phyloP scores from a whole-genome alignment of 495 filamentous ascomycete species.

The Penicillium ochrochloron region DNA sequence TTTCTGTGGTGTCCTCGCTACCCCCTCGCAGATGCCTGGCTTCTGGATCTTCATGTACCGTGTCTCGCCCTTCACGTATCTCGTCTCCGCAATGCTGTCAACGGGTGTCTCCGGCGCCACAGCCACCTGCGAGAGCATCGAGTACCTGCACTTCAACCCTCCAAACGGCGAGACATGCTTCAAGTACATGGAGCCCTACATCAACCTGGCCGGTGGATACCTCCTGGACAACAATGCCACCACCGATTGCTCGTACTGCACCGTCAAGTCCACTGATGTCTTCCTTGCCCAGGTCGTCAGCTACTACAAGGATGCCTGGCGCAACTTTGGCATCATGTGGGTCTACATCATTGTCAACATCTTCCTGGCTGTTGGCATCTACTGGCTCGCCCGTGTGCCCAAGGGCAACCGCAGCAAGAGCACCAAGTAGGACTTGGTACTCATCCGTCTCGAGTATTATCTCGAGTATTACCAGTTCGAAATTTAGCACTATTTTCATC shows the following conservation, averaged over 20 bases:
- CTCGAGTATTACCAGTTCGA: too few relatives aligned
- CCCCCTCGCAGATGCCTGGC: constrained; percentile 60
- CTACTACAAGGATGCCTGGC: constrained; percentile 66
- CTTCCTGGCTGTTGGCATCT: constrained; percentile 67
- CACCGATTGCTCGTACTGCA: constrained; percentile 65
- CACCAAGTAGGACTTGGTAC: constrained; percentile 12
- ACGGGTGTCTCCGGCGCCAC: constrained; percentile 61
- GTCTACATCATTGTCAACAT: constrained; percentile 77
- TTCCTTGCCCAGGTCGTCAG: constrained; percentile 58
- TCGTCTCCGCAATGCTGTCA: constrained; percentile 67
- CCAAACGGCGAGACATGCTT: constrained; percentile 55
- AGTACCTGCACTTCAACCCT: constrained; percentile 60
- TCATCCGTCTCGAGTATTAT: constrained; percentile 6
- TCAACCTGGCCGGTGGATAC: constrained; percentile 54
- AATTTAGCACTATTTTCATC: neutral
- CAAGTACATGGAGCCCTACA: constrained; percentile 60
- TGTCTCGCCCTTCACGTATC: constrained; percentile 73
- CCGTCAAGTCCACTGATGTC: constrained; percentile 60
- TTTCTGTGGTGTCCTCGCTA: constrained; percentile 71
- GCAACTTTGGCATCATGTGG: constrained; percentile 71
- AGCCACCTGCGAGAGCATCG: constrained; percentile 61
- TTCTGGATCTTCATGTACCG: constrained; percentile 91
- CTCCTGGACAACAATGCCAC: constrained; percentile 56
- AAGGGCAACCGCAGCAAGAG: constrained; percentile 56
- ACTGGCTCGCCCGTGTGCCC: constrained; percentile 80